These are phyloP conservation scores for Zalaria obscura DNA, from an alignment of 2,329 filamentous ascomycete species.

Conservation along the genomic window DNA sequence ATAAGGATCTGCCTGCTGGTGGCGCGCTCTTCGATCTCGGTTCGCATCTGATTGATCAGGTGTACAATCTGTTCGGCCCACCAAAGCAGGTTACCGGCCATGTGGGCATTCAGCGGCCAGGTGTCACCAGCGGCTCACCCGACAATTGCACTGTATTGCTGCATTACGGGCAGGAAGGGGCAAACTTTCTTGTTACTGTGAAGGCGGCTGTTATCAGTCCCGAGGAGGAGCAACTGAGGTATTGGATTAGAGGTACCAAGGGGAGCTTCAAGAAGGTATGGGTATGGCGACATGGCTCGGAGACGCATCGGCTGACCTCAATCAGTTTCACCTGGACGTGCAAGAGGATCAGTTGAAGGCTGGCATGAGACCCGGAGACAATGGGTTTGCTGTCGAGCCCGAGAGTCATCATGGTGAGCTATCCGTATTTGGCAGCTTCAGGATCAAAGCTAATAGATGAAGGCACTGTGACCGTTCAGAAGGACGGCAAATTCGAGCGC, in stretches of 20 bases:
- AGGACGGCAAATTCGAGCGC: slow-evolving; percentile 24
- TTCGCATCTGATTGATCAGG: slow-evolving; percentile 64
- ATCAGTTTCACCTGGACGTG: slow-evolving; percentile 45
- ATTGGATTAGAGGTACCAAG: slow-evolving; percentile 62
- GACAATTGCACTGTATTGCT: slow-evolving; percentile 48
- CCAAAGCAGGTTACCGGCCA: slow-evolving; percentile 54
- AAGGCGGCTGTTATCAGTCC: slow-evolving; percentile 56
- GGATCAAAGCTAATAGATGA: slow-evolving; percentile 6
- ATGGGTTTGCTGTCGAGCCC: slow-evolving; percentile 51
- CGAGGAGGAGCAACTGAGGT: slow-evolving; percentile 56
- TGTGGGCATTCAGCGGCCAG: slow-evolving; percentile 52
- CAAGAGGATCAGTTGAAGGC: slow-evolving; percentile 62
- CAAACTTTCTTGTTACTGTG: slow-evolving; percentile 50
- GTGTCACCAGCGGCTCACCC: slow-evolving; percentile 34
- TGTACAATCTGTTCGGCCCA: slow-evolving; percentile 54
- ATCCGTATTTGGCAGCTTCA: slow-evolving; percentile 40
- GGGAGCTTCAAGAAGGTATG: slow-evolving; percentile 60
- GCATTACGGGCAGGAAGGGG: slow-evolving; percentile 36
- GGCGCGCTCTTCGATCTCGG: slow-evolving; percentile 63
- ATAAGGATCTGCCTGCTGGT: slow-evolving; percentile 47
- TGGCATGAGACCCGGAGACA: slow-evolving; percentile 47
- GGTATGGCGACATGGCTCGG: background rate
- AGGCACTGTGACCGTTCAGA: too few species aligned
- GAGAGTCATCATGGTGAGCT: slow-evolving; percentile 44
- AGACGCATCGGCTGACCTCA: background rate